These are phyloP conservation scores for Fragaria vesca DNA, from an alignment of 306 rosid genomes.

Conservation along the genomic window DNA sequence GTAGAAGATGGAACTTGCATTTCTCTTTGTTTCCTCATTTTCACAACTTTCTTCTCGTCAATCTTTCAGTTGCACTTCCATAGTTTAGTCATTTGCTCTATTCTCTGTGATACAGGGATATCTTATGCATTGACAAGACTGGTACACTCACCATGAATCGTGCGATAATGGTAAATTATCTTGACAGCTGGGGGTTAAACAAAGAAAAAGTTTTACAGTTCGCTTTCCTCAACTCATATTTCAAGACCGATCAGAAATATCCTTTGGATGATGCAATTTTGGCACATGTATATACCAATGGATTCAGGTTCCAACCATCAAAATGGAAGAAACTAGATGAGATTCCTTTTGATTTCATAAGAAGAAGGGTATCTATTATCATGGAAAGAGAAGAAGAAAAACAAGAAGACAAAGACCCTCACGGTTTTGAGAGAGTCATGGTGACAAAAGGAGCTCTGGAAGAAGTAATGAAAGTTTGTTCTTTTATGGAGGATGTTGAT, in stretches of 20 bases:
- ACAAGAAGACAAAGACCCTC: constrained; percentile 22
- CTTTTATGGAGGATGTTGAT: constrained; percentile 52
- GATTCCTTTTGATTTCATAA: constrained; percentile 83
- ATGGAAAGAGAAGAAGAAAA: constrained; percentile 47
- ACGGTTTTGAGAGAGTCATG: constrained; percentile 40
- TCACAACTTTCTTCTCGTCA: constrained; percentile 1
- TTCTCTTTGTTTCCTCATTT: background rate
- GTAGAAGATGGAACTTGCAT: constrained; percentile 1
- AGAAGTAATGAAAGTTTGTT: constrained; percentile 69
- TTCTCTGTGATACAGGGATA: constrained; percentile 53
- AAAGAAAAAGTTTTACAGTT: constrained; percentile 61
- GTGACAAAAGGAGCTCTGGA: constrained; percentile 85
- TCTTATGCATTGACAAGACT: constrained; percentile 84
- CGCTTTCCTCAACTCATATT: constrained; percentile 79
- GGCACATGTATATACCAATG: constrained; percentile 72
- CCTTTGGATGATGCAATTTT: constrained; percentile 80
- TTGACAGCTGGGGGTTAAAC: constrained; percentile 45
- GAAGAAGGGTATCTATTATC: constrained; percentile 76
- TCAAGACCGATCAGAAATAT: constrained; percentile 77
- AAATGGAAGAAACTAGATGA: constrained; percentile 73
- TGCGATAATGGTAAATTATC: constrained; percentile 64
- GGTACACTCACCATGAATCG: constrained; percentile 81
- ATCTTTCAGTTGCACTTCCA: background rate
- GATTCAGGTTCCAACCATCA: constrained; percentile 75
- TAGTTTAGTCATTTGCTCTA: background rate